Evolutionary conservation across 805 yeast species (phyloP), one percentile per base, ranked within the genome.

Genomic region (Candida pseudoglaebosa): DNA sequence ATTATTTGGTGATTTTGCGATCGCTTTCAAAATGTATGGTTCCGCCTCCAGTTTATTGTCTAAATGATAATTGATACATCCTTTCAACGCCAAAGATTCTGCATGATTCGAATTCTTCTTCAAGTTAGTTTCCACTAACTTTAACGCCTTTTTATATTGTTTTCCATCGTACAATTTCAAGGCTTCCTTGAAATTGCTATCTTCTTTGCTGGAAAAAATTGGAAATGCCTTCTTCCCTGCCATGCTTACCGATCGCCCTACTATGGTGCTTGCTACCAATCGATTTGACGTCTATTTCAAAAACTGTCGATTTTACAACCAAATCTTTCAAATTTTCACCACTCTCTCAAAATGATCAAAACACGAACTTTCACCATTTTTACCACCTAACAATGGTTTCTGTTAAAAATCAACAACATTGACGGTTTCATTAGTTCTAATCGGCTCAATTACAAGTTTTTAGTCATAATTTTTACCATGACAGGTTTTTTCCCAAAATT

Each of bases 141-240:
- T 85, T 50, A 90, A 62, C 1, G 96, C 78, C 53, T 91, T 89
- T 57, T 86, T 86, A 69, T 90, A 90, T 59, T 88, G 89, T 58
- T 86, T 88, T 34, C 73, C 57, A 56, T 93, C 98, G 53, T 88
- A 93, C 21, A 85, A 72, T 49, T 79, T 79, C 52, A 93, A 71
- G 1, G 96, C 96, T 48, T 83, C 85, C 42, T 82, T 74, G 67
- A 91, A 89, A 46, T 77, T 77, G 22, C 73, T 70, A 40, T 84
- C 91, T 47, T 88, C 95, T 58, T 85, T 87, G 44, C 48, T 59
- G 36, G 62, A 55, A 40, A 66, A 54, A 33, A 68, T 58, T 1
- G 72, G 71, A n/a, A 41, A 18, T 12, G 33, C 41, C 26, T 39
- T 43, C 28, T 24, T 53, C 16, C 40, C 46, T 13, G 49, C 59